phyloP scores from a whole-genome alignment of 768 basidiomycete species.

The Tylopilus intermedius region DNA sequence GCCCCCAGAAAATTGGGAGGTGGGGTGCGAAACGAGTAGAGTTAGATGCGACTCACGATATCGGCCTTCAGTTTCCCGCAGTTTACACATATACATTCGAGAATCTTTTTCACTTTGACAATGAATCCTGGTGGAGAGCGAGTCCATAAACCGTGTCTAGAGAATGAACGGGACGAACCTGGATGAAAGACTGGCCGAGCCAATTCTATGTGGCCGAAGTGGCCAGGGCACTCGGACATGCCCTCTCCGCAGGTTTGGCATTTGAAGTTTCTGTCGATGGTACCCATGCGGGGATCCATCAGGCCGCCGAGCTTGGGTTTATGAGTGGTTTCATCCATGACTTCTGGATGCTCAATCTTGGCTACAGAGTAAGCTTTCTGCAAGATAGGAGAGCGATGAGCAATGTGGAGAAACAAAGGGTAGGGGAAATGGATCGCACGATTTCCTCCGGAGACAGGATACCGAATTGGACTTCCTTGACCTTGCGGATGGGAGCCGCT shows the following conservation, averaged over 20 bases:
- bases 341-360: constrained; percentile 97
- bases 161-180: constrained; percentile 47
- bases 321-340: constrained; percentile 91
- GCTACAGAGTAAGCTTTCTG: constrained; percentile 99
- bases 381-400: constrained; percentile 16
- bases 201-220: constrained; percentile 98
- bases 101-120: constrained; percentile 98
- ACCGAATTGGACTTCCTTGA: constrained; percentile 97
- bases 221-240: constrained; percentile 99
- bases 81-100: constrained; percentile 98
- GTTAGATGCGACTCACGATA: constrained; percentile 83
- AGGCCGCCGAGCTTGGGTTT: constrained; percentile 90
- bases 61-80: constrained; percentile 98
- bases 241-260: constrained; percentile 99
- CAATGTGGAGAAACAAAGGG: background rate
- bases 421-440: constrained; percentile 37
- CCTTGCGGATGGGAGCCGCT: constrained; percentile 89
- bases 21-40: constrained; percentile 89
- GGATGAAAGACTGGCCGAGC: constrained; percentile 96
- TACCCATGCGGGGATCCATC: constrained; percentile 98
- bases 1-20: constrained; percentile 98
- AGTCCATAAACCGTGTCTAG: background rate
- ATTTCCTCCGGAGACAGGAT: constrained; percentile 99
- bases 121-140: constrained; percentile 65
- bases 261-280: constrained; percentile 95